These are phyloP conservation scores for Penstemon davidsonii DNA, from an alignment of 257 asterid genomes.

Conservation along the genomic window DNA sequence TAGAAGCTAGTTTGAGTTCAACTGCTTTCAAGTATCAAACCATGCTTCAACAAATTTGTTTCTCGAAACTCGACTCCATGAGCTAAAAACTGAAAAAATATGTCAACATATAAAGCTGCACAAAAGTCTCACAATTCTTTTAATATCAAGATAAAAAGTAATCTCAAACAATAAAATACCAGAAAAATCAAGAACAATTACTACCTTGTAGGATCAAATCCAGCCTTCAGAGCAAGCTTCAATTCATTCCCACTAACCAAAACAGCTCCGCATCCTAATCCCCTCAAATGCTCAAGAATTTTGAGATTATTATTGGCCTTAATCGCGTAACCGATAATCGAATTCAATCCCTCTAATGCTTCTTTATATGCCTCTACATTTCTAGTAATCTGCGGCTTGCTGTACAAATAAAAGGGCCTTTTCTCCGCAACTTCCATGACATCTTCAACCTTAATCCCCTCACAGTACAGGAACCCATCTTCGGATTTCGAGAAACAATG, in stretches of 20 bases:
- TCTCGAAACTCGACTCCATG: too few relatives aligned
- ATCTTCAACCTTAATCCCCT: conserved; percentile 68
- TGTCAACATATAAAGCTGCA: too few relatives aligned
- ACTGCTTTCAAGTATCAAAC: too few relatives aligned
- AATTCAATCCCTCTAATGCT: conserved; percentile 73
- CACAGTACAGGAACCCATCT: conserved; percentile 76
- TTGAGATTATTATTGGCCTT: conserved; percentile 92
- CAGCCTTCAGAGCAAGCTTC: conserved; percentile 75
- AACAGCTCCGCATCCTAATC: conserved; percentile 89
- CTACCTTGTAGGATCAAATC: conserved; percentile 93
- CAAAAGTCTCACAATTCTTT: too few relatives aligned
- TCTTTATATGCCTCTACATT: conserved; percentile 84
- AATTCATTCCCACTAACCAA: conserved; percentile 97
- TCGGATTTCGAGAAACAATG: conserved; percentile 79
- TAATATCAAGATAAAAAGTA: background rate
- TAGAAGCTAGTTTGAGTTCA: too few relatives aligned
- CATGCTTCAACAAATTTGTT: too few relatives aligned
- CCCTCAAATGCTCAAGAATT: conserved; percentile 81
- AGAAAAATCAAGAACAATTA: conserved; percentile 18
- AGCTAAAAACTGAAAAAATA: too few relatives aligned
- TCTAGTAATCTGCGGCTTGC: conserved; percentile 82
- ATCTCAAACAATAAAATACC: background rate
- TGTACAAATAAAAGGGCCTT: conserved; percentile 85
- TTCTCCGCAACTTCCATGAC: conserved; percentile 68
- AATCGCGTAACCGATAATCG: conserved; percentile 86